Evolutionary conservation across 768 basidiomycete genomes (phyloP), one percentile per base, ranked within the genome.

Genomic region (Auriscalpium microsporum): DNA sequence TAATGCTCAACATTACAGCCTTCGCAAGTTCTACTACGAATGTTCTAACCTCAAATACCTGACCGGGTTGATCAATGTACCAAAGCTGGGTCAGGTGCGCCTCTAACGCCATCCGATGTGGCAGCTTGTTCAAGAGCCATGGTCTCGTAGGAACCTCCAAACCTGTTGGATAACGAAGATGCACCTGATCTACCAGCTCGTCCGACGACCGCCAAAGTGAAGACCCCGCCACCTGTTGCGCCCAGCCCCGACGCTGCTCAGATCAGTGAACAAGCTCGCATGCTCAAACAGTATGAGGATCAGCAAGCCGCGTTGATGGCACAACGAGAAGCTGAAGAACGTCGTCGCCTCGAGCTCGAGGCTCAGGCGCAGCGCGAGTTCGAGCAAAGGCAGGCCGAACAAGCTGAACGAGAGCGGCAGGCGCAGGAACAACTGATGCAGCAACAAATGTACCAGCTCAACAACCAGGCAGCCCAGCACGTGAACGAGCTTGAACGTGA

Each of bases 1-100:
- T 72, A 84, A 81, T 56, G 80, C 90, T 21, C 96, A 98, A 65
- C 96, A 99, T 65, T 85, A 94, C 65, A 87, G 83, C 60, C 79
- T 99, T 10, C 86, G 96, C 59, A 93, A 95, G 69, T 99, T 96
- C 73, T 98, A 98, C 75, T 98, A 98, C 68, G 96, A 99, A 68
- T 99, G 96, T 68, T 96, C 94, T 10, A 98, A 98, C 72, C 81
- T 99, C 62, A 97, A 96, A 69, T 99, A 96, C 71, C 73, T 99
- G 52, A 99, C 96, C 10, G 91, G 94, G 46, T 79, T 99, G 35
- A 96, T 98, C 66, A 99, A 98, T 69, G 94, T 99, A 2, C 96
- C 96, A 10, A 99, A 98, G 70, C 79, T 99, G 37, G 95, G 93
- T 46, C 85, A 90, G 66, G 93, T 92, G 64, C 44, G 81, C 57